phyloP scores from a whole-genome alignment of 192 early-diverging fungal species.

The Backusella psychrophila region DNA sequence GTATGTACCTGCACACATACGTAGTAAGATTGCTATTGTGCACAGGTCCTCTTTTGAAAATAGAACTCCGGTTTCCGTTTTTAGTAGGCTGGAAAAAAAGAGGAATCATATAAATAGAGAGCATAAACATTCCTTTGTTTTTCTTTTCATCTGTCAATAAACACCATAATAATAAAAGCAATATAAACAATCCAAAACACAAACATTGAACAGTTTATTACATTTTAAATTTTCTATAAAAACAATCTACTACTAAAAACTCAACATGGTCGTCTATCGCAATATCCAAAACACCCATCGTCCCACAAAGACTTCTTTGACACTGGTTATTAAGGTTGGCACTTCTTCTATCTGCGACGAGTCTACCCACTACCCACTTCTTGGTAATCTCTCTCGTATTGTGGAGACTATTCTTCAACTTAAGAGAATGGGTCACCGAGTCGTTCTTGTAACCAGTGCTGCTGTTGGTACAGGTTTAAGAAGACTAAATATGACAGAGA shows the following conservation, averaged over 20 bases:
- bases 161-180: neutral
- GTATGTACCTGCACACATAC: neutral
- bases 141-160: constrained; percentile 3
- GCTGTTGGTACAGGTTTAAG: constrained; percentile 91
- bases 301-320: constrained; percentile 44
- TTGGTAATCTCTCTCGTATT: constrained; percentile 85
- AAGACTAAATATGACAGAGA: constrained; percentile 66
- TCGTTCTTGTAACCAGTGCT: constrained; percentile 89
- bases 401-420: constrained; percentile 91
- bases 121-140: constrained; percentile 4
- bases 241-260: too few species aligned
- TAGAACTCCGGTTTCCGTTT: constrained; percentile 2
- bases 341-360: constrained; percentile 97
- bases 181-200: constrained; percentile 4
- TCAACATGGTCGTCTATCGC: constrained; percentile 23
- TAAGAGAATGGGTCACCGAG: constrained; percentile 73
- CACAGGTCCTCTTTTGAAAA: neutral
- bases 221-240: neutral
- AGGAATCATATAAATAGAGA: constrained; percentile 1
- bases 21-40: neutral
- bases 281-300: constrained; percentile 33
- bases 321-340: constrained; percentile 91
- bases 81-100: constrained; percentile 10
- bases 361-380: constrained; percentile 80
- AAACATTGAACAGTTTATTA: neutral